phyloP scores from a whole-genome alignment of 345 rosid genomes.

The Eucalyptus regnans region DNA sequence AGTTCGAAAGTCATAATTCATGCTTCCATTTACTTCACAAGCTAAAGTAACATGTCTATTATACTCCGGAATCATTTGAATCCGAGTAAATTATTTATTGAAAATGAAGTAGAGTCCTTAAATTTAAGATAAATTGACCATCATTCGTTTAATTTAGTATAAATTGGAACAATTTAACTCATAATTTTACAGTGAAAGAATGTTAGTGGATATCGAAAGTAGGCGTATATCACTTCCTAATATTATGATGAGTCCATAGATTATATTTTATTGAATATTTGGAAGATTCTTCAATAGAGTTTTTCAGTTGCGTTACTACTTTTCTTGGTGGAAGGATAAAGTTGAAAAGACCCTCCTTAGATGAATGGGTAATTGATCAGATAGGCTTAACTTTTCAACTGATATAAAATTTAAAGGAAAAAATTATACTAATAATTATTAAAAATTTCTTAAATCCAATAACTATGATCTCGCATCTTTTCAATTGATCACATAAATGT shows the following conservation, averaged over 20 bases:
- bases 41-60: background rate
- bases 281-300: background rate
- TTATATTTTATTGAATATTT: background rate
- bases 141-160: background rate
- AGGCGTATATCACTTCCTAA: too few species aligned
- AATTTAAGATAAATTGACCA: background rate
- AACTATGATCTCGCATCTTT: background rate
- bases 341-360: background rate
- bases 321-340: background rate
- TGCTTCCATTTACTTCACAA: background rate
- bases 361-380: background rate
- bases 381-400: background rate
- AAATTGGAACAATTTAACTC: background rate
- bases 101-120: background rate
- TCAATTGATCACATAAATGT: background rate
- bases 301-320: too few species aligned
- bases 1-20: background rate
- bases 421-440: background rate
- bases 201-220: background rate
- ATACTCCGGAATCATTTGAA: background rate
- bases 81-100: background rate
- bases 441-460: background rate
- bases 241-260: too few species aligned
- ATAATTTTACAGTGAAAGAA: background rate
- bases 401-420: background rate